A percentile compares a stretch with the other conserved stretches of the same genome.
Conservation (phyloP, 2,329 filamentous ascomycete genomes). For the Ambrosiella beaveri region DNA sequence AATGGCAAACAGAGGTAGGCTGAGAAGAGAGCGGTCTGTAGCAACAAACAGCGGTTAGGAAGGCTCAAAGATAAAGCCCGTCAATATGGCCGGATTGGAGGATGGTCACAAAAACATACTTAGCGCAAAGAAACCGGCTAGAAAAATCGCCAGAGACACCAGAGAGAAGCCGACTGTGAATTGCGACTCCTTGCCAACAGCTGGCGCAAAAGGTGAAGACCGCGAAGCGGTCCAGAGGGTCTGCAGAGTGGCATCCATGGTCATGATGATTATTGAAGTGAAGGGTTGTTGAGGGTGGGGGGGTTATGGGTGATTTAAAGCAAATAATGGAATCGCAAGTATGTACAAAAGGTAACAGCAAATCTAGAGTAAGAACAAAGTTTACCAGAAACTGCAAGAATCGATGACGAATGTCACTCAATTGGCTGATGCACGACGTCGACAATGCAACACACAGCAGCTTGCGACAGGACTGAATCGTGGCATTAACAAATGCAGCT, state of each 20-base stretch:
- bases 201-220: conserved; percentile 66
- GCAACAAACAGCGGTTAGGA: not conserved
- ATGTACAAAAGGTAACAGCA: not conserved
- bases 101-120: conserved; percentile 39
- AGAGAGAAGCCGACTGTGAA: conserved; percentile 66
- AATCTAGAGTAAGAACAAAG: not conserved
- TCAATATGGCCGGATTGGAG: not conserved
- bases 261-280: conserved; percentile 7
- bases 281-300: not conserved
- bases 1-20: conserved; percentile 59
- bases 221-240: conserved; percentile 89
- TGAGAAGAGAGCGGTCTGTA: conserved; percentile 64
- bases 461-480: conserved; percentile 11
- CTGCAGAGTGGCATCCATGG: conserved; percentile 67
- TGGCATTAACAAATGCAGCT: conserved; percentile 11
- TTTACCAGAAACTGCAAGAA: not conserved
- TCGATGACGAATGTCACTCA: not conserved
- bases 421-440: not conserved
- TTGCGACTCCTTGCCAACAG: conserved; percentile 66
- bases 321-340: not conserved
- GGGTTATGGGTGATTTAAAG: not conserved
- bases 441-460: not conserved
- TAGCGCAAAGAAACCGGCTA: conserved; percentile 68
- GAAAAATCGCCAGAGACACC: conserved; percentile 51
- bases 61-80: not conserved